phyloP scores from a whole-genome alignment of 23 red algal species.

The Gracilaria gracilis region DNA sequence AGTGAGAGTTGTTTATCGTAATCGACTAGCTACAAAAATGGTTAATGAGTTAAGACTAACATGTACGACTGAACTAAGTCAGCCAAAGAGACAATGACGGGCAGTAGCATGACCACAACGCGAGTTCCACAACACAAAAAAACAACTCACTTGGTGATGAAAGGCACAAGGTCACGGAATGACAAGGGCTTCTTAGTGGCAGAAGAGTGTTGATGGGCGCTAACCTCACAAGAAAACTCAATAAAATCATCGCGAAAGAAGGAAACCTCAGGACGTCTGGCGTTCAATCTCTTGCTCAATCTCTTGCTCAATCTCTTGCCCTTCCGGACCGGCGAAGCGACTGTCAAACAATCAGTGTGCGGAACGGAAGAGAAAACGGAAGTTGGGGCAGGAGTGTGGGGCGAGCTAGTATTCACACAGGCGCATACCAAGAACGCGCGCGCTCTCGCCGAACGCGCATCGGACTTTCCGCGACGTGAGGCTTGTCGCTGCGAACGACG shows the following conservation, averaged over 20 bases:
- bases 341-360: not conserved
- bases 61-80: not conserved
- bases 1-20: too few relatives aligned
- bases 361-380: not conserved
- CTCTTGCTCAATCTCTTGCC: too few relatives aligned
- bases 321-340: not conserved
- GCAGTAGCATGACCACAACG: not conserved
- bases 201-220: too few relatives aligned
- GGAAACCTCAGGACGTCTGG: not conserved
- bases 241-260: slow-evolving; percentile 26
- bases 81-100: not conserved
- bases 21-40: not conserved
- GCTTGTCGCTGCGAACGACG: not conserved
- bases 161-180: slow-evolving; percentile 10
- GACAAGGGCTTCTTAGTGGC: not conserved
- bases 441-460: not conserved
- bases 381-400: not conserved
- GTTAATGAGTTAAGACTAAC: not conserved
- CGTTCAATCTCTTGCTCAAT: too few relatives aligned
- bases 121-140: not conserved
- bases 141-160: not conserved
- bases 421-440: not conserved
- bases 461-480: not conserved
- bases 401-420: not conserved
- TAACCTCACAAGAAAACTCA: not conserved